Base-by-base conservation (phyloP, 139 green algal species). In the Astrephomene gubernaculifera region DNA sequence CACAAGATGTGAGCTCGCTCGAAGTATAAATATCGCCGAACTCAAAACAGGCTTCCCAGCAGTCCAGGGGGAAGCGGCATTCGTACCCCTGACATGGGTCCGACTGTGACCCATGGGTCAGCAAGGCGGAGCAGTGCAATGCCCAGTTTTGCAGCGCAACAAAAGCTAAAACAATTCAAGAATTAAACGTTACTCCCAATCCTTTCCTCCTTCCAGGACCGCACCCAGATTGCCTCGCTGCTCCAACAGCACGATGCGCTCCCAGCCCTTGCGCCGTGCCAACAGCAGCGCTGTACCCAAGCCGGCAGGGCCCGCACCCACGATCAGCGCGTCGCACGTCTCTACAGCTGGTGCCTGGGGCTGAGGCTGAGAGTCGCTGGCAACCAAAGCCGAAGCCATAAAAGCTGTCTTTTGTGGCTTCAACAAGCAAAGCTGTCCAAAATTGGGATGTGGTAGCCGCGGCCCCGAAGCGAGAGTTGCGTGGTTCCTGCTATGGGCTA, bases 161-260 rank as follows among this genome's bases (percentile, higher is more conserved):
- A n/a, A n/a, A n/a, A n/a, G n/a, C n/a, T n/a, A n/a, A n/a, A n/a
- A n/a, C n/a, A n/a, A n/a, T n/a, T n/a, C n/a, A n/a, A n/a, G n/a
- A n/a, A n/a, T n/a, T n/a, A n/a, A n/a, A n/a, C n/a, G n/a, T n/a
- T 22, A 35, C 57, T 14, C 57, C 19, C 22, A 67, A 6, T 29
- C 19, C 57, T 29, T 31, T 9, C 57, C 27, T 9, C 57, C 19
- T 22, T 12, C 63, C 24, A 29, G 5, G 8, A 22, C n/a, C 29
- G 17, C 6, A 71, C 74, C 21, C 60, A 84, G 3, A 84, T 39
- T 22, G 61, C 4, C 4, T 21, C 78, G 27, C 25, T 41, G 45
- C 41, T 84, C 78, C 61, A 84, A 4, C 31, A 84, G 1, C 21
- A 84, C 33, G 35, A 84, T 84, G 12, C 78, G 61, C 41, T 65